phyloP scores from a whole-genome alignment of 164 flowering plant species.

The Aristolochia contorta region DNA sequence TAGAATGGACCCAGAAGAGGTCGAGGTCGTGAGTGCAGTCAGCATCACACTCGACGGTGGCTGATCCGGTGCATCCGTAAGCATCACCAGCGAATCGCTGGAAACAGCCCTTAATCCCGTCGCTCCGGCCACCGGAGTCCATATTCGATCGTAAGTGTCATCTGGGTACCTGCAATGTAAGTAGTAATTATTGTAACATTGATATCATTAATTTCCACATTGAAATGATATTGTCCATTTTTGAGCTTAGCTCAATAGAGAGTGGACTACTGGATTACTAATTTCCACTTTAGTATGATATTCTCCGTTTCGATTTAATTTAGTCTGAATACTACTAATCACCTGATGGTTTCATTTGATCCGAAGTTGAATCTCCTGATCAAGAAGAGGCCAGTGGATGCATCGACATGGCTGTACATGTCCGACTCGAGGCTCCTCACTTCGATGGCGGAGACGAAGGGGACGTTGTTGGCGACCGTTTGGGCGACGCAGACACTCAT shows the following conservation, averaged over 20 bases:
- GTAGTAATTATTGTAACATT: too few relatives aligned
- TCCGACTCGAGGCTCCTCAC: constrained; percentile 17
- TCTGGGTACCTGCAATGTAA: constrained; percentile 23
- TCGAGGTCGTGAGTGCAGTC: constrained; percentile 17
- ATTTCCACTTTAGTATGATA: too few relatives aligned
- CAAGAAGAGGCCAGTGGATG: constrained; percentile 15
- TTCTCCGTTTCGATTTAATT: too few relatives aligned
- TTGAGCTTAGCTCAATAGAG: too few relatives aligned
- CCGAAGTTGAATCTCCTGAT: constrained; percentile 20
- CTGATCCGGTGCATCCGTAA: constrained; percentile 7
- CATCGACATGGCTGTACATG: constrained; percentile 13
- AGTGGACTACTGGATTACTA: too few relatives aligned
- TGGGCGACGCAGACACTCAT: constrained; percentile 28
- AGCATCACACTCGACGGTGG: constrained; percentile 25
- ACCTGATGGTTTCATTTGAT: constrained; percentile 16
- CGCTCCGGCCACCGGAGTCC: constrained; percentile 14
- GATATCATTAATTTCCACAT: too few relatives aligned
- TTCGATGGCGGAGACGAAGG: constrained; percentile 38
- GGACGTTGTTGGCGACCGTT: constrained; percentile 23
- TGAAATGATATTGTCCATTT: too few relatives aligned
- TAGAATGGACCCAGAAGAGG: neutral
- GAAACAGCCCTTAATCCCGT: neutral
- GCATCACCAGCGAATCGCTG: constrained; percentile 1
- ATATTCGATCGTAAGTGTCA: constrained; percentile 39
- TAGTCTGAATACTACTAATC: too few relatives aligned